phyloP scores from a whole-genome alignment of 1,284 basidiomycete species.

The Naganishia sp. region DNA sequence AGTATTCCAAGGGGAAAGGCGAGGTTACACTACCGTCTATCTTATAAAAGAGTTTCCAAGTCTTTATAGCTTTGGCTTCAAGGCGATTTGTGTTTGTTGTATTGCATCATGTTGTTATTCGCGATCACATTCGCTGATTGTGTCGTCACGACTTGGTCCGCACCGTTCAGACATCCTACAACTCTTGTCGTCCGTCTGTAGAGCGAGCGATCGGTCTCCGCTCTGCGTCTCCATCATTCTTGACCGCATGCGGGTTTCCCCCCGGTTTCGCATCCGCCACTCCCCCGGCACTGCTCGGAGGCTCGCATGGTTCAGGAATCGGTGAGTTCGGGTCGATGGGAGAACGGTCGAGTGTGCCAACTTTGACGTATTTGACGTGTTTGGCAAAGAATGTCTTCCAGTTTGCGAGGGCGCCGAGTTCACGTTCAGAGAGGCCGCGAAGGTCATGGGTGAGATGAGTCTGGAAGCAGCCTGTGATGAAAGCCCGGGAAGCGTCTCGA shows the following conservation, averaged over 20 bases:
- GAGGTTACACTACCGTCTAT: background rate
- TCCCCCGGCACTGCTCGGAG: conserved; percentile 23
- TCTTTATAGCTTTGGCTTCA: background rate
- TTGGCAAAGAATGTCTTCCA: conserved; percentile 88
- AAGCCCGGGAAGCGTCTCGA: conserved; percentile 81
- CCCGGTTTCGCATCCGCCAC: conserved; percentile 2
- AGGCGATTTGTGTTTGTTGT: background rate
- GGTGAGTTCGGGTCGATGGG: conserved; percentile 76
- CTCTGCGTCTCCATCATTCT: background rate
- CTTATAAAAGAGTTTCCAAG: background rate
- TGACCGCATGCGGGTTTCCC: conserved; percentile 16
- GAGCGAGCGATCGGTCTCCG: background rate
- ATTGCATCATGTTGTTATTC: too few species aligned
- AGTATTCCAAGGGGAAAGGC: background rate
- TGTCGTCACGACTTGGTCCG: background rate
- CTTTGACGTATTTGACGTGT: conserved; percentile 72
- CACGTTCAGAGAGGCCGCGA: conserved; percentile 71
- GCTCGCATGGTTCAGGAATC: conserved; percentile 70
- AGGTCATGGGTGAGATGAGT: conserved; percentile 85
- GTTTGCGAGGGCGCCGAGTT: conserved; percentile 71
- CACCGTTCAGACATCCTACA: background rate
- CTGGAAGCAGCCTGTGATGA: conserved; percentile 88
- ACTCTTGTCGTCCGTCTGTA: conserved; percentile 7
- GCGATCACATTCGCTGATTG: too few species aligned
- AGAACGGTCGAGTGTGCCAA: conserved; percentile 61